Base-by-base conservation (phyloP, 108 stramenopile species). In the Nannochloropsis salina region DNA sequence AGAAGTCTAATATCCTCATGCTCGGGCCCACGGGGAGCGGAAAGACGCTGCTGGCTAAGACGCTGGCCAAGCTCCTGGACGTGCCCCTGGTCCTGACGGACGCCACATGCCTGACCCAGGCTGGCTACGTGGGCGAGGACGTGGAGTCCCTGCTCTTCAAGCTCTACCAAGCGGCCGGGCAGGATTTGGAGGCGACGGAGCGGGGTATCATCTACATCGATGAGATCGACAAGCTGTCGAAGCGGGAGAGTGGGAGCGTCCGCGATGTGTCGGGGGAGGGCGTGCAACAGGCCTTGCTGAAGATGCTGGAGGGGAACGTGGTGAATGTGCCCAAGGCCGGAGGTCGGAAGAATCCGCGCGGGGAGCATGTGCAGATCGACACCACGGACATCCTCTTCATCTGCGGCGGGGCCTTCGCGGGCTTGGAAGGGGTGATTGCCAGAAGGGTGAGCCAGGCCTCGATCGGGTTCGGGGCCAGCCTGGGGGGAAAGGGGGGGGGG, bases 81-180 rank as follows among this genome's bases (percentile, higher is more conserved):
- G 96, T 97, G 5, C 97, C 97, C 21, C 88, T 98, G 81, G 96
- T 97, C 15, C 96, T 98, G 88, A 93, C 95, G 0, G 97, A 98
- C 90, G 97, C 97, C 21, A 98, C 97, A 11, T 97, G 95, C 88
- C 93, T 98, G 82, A 98, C 97, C 4, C 85, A 97, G 89, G 97
- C 97, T 9, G 97, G 97, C 31, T 98, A 98, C 84, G 97, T 98
- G n/a, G 97, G 97, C 9, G 97, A 98, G 88, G 97, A 98, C 89
- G 97, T 98, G n/a, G 97, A 98, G 89, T 93, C 93, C 79, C 92
- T 98, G 43, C 91, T 98, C 44, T 94, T 94, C 92, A 96, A 96
- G 93, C 88, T 98, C 43, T 98, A 97, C 89, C 86, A 95, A 18
- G 97, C 96, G 87, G 94, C 94, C 86, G 96, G 96, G 43, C 94